A percentile compares a stretch with the other conserved stretches of the same genome.
These are phyloP conservation scores for Chloranthus sessilifolius DNA, from an alignment of 164 flowering plant species.

Conservation along the genomic window DNA sequence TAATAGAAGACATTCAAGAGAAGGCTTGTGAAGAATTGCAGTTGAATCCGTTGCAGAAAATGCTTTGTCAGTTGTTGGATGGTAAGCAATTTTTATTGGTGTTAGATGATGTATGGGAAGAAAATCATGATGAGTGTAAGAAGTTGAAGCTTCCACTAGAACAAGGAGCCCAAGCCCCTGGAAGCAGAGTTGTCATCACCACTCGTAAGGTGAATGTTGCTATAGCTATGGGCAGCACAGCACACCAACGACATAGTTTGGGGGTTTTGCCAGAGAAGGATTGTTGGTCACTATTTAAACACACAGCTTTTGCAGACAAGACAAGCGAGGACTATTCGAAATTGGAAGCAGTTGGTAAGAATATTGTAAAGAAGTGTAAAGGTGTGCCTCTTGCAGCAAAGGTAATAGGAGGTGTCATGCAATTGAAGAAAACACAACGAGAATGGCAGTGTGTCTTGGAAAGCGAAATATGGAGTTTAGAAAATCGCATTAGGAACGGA, in stretches of 20 bases:
- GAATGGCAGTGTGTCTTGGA: slow-evolving; percentile 8
- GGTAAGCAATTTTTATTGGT: slow-evolving; percentile 11
- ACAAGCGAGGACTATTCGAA: not conserved
- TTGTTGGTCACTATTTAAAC: slow-evolving; percentile 4
- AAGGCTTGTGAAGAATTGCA: not conserved
- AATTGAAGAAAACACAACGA: not conserved
- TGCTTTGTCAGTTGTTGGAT: not conserved
- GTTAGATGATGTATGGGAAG: slow-evolving; percentile 17
- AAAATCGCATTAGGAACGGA: not conserved
- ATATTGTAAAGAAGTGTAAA: slow-evolving; percentile 6
- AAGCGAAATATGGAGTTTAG: slow-evolving; percentile 7
- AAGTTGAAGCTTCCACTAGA: not conserved
- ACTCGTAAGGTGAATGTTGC: slow-evolving; percentile 1
- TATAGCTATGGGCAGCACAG: not conserved
- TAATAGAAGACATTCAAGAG: not conserved
- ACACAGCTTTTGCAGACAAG: slow-evolving; percentile 6
- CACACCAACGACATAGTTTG: not conserved
- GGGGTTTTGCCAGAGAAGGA: not conserved
- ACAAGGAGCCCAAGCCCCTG: not conserved
- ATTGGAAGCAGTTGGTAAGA: slow-evolving; percentile 2
- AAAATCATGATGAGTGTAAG: not conserved
- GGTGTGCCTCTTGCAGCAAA: slow-evolving; percentile 8
- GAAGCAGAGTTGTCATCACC: slow-evolving; percentile 5
- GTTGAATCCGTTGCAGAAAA: not conserved
- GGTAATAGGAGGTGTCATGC: slow-evolving; percentile 4